Evolutionary conservation across 2,329 filamentous ascomycete species (phyloP).

Genomic region (Gaeumannomyces sp.): DNA sequence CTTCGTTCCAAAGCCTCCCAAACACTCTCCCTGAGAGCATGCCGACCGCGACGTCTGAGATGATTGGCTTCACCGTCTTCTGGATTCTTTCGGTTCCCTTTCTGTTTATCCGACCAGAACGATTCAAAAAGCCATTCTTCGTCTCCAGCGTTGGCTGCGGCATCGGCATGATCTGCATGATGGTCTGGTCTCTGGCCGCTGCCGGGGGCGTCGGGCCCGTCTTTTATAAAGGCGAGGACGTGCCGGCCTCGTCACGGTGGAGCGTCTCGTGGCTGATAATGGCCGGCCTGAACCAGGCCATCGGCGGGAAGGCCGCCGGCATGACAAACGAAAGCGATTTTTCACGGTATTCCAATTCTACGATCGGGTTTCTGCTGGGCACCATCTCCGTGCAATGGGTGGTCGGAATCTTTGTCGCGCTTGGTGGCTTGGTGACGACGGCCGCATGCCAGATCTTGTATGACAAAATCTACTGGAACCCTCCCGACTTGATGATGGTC

Average conservation of each 20-base stretch:
- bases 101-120: conserved; percentile 41
- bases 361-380: conserved; percentile 29
- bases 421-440: conserved; percentile 36
- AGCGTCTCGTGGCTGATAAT: conserved; percentile 38
- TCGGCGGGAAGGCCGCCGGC: conserved; percentile 33
- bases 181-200: conserved; percentile 38
- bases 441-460: conserved; percentile 37
- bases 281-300: conserved; percentile 35
- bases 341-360: conserved; percentile 30
- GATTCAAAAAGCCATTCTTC: conserved; percentile 41
- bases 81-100: conserved; percentile 43
- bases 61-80: conserved; percentile 46
- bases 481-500: conserved; percentile 35
- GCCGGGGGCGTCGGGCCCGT: conserved; percentile 39
- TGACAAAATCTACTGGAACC: conserved; percentile 41
- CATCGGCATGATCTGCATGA: conserved; percentile 39
- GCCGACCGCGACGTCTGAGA: conserved; percentile 34
- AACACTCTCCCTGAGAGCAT: conserved; percentile 36
- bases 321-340: conserved; percentile 38
- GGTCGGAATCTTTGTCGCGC: conserved; percentile 32
- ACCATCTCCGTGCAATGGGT: conserved; percentile 33
- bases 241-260: conserved; percentile 29
- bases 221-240: conserved; percentile 29
- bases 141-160: conserved; percentile 36
- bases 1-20: conserved; percentile 35